Percentiles rank a stretch among this genome's conserved stretches.
Conservation (phyloP, 495 filamentous ascomycete genomes). For the Penicillium robsamsonii region DNA sequence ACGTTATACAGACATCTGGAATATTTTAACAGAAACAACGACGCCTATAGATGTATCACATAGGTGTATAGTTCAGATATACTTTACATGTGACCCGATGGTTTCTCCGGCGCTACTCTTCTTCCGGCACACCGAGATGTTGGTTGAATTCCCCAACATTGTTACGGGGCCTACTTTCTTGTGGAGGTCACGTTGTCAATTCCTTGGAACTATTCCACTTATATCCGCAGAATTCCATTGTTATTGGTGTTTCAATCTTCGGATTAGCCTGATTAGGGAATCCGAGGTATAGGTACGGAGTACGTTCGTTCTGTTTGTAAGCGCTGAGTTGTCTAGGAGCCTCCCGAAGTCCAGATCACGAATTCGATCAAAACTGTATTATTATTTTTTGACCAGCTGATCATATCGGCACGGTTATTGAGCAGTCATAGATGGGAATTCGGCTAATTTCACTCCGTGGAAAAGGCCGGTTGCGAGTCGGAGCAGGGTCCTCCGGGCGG, state of each 20-base stretch:
- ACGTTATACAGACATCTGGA: not conserved
- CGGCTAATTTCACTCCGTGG: slow-evolving; percentile 23
- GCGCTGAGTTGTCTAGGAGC: not conserved
- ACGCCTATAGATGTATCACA: not conserved
- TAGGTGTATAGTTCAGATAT: slow-evolving; percentile 2
- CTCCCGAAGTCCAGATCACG: not conserved
- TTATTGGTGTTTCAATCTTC: not conserved
- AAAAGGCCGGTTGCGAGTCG: slow-evolving; percentile 14
- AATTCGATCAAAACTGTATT: not conserved
- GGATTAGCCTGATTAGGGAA: slow-evolving; percentile 21
- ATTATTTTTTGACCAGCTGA: slow-evolving; percentile 4
- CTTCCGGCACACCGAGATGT: slow-evolving; percentile 15
- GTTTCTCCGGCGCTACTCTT: slow-evolving; percentile 5
- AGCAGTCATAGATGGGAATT: slow-evolving; percentile 1
- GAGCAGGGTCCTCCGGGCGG: slow-evolving; percentile 38
- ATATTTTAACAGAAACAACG: not conserved
- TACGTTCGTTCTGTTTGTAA: too few relatives aligned
- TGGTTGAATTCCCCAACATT: not conserved
- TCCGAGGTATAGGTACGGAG: slow-evolving; percentile 9
- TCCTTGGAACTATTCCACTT: slow-evolving; percentile 1
- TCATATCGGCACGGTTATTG: slow-evolving; percentile 11
- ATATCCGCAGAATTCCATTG: not conserved
- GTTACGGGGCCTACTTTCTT: not conserved
- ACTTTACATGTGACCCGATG: not conserved
- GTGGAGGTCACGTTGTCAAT: not conserved